These are phyloP conservation scores for Pseudogymnoascus pannorum DNA, from an alignment of 2,329 filamentous ascomycete genomes.

Conservation along the genomic window DNA sequence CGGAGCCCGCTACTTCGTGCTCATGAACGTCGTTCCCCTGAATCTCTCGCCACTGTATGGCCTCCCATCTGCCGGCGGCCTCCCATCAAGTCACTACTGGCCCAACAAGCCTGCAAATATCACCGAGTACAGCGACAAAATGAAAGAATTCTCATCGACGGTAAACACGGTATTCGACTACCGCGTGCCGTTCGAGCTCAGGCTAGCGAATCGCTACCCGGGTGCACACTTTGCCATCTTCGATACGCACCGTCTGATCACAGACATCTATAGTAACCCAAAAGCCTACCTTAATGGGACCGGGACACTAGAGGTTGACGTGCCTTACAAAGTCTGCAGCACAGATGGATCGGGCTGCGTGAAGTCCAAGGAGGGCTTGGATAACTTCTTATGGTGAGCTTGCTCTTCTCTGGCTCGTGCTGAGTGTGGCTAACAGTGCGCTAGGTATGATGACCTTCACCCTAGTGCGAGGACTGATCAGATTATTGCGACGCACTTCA, in stretches of 20 bases:
- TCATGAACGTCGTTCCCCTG: conserved; percentile 63
- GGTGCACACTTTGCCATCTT: conserved; percentile 58
- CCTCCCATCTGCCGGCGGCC: conserved; percentile 36
- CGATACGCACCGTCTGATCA: conserved; percentile 57
- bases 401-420: background rate
- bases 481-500: conserved; percentile 49
- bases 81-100: conserved; percentile 40
- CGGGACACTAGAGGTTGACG: conserved; percentile 46
- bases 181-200: conserved; percentile 40
- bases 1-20: conserved; percentile 63
- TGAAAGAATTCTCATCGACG: conserved; percentile 41
- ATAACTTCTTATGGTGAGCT: conserved; percentile 59
- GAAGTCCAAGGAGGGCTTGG: conserved; percentile 35
- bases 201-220: conserved; percentile 42
- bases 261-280: conserved; percentile 58
- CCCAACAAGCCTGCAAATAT: conserved; percentile 37
- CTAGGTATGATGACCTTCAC: conserved; percentile 56
- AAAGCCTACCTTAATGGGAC: conserved; percentile 54
- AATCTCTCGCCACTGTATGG: conserved; percentile 63
- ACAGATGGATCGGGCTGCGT: conserved; percentile 30
- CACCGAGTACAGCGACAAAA: conserved; percentile 40
- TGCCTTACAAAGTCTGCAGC: conserved; percentile 49
- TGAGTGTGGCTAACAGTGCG: background rate
- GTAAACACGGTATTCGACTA: conserved; percentile 45
- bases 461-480: conserved; percentile 57